Base-by-base conservation (phyloP, 75 land plant species). In the Ceratopteris richardii region DNA sequence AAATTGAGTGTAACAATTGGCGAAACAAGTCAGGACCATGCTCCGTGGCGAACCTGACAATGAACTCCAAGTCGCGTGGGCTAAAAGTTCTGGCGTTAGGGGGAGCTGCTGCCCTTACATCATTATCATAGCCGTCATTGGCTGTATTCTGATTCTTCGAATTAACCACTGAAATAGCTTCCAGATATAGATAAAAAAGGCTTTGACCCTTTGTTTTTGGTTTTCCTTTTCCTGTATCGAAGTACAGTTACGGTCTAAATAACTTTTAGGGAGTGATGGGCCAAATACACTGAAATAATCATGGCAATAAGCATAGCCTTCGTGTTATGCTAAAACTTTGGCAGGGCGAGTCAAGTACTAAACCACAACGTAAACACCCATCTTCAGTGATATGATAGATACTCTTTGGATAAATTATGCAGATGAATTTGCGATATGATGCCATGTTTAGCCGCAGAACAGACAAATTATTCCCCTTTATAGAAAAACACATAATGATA, bases 1-100 rank as follows among this genome's bases (percentile, higher is more conserved):
- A 93, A 43, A 93, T 74, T 26, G 98, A 93, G 44, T 93, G 98
- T 43, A 93, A 56, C 20, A 93, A 80, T 68, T 89, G 90, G 25
- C 96, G 85, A 31, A 93, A 93, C 20, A 77, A 40, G 73, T 93
- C 96, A 37, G 98, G 70, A 29, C 96, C 85, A 44, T 86, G 74
- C 77, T 86, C 95, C 68, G 83, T 80, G n/a, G 77, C 71, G 65
- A 93, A 93, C 64, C 79, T 81, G 17, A 77, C 96, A 63, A 93
- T 75, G 36, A 86, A 86, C 68, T 93, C 90, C 61, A 89, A 57
- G 64, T 93, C 98, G 60, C 70, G 82, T 39, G 83, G 52, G 51
- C 90, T 80, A 57, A 93, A 89, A 56, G 82, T 21, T 64, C 65
- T 69, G 27, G 74, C 54, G 63, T 89, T 86, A 55, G 60, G 55